Percentiles rank a stretch among this genome's conserved stretches.
These are phyloP conservation scores for Thymus mandschuricus DNA, from an alignment of 257 asterid genomes.

Conservation along the genomic window DNA sequence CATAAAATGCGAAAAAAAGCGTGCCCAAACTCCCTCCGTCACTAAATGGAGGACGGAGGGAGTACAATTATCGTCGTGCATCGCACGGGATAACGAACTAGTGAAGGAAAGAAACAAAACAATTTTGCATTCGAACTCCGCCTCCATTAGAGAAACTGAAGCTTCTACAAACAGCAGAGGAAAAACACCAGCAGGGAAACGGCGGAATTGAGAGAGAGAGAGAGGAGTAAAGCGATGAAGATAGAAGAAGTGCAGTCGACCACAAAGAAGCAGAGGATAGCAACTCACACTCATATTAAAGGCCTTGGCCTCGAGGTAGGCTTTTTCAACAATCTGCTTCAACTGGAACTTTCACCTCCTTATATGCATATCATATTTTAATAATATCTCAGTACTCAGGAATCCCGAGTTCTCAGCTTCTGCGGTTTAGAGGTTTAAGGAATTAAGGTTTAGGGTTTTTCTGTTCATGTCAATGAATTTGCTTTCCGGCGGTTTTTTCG, in stretches of 20 bases:
- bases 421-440: slow-evolving; percentile 3
- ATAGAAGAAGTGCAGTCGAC: slow-evolving; percentile 65
- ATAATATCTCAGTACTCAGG: not conserved
- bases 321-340: not conserved
- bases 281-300: slow-evolving; percentile 63
- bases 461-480: not conserved
- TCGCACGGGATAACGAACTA: too few species aligned
- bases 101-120: not conserved
- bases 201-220: not conserved
- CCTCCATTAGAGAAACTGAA: slow-evolving; percentile 25
- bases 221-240: slow-evolving; percentile 33
- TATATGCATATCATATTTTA: not conserved
- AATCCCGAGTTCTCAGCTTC: slow-evolving; percentile 8
- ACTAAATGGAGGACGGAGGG: too few species aligned
- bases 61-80: too few species aligned
- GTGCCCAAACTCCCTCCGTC: too few species aligned
- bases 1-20: too few species aligned
- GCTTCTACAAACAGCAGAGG: not conserved
- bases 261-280: slow-evolving; percentile 56
- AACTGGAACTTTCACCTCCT: not conserved
- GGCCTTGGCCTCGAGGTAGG: slow-evolving; percentile 60
- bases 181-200: not conserved
- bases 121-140: slow-evolving; percentile 14
- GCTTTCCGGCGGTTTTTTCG: not conserved
- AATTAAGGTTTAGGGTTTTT: slow-evolving; percentile 33